Conservation (phyloP, 768 basidiomycete genomes). For the Lactifluus echinatus region DNA sequence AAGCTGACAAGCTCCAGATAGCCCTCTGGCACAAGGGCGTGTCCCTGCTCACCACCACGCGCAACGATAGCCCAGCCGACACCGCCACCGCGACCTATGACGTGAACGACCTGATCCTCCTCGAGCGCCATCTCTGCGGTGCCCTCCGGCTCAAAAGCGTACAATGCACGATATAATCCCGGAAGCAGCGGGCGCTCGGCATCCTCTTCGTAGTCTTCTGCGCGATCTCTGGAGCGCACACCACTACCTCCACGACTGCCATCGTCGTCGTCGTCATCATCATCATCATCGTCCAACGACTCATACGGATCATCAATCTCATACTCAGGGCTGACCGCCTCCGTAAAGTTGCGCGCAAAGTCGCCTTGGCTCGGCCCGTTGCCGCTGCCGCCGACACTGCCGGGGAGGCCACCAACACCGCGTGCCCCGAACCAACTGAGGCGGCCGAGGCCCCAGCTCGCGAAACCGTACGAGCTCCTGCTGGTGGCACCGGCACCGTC, state of each 20-base stretch:
- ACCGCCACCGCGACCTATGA: slow-evolving; percentile 67
- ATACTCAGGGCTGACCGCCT: slow-evolving; percentile 25
- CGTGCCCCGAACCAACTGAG: slow-evolving; percentile 34
- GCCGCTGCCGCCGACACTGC: slow-evolving; percentile 15
- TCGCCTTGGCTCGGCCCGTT: slow-evolving; percentile 34
- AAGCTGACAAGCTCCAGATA: slow-evolving; percentile 55
- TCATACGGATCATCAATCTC: slow-evolving; percentile 23
- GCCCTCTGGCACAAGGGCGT: slow-evolving; percentile 74
- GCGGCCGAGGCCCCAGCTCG: slow-evolving; percentile 36
- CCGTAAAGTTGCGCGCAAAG: slow-evolving; percentile 40
- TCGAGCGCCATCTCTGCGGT: slow-evolving; percentile 74
- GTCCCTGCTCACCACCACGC: slow-evolving; percentile 34
- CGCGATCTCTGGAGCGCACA: slow-evolving; percentile 6
- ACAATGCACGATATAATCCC: slow-evolving; percentile 70
- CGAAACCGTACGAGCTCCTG: slow-evolving; percentile 26
- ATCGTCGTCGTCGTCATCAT: slow-evolving; percentile 26
- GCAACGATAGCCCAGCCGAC: slow-evolving; percentile 76
- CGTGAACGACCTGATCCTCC: slow-evolving; percentile 68
- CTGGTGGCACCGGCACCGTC: slow-evolving; percentile 22
- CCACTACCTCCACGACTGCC: slow-evolving; percentile 9
- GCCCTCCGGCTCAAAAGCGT: slow-evolving; percentile 71
- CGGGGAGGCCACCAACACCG: too few relatives aligned
- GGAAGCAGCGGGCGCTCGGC: slow-evolving; percentile 41
- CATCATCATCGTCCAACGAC: slow-evolving; percentile 21
- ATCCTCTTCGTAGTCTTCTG: slow-evolving; percentile 25